phyloP scores from a whole-genome alignment of 768 basidiomycete species.

The Ephemerocybe angulata region DNA sequence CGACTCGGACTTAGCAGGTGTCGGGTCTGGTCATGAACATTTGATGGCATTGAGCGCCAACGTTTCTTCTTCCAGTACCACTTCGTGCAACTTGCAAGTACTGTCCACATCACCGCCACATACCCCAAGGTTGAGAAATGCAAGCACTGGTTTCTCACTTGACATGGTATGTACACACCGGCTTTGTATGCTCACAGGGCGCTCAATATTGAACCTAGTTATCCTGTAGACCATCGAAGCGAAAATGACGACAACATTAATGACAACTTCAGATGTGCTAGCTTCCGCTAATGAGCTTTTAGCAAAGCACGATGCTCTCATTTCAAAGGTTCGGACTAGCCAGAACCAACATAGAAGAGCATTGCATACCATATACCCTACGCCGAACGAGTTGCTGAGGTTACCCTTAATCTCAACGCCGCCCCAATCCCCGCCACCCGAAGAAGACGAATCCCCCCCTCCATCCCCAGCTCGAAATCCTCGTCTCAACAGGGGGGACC shows the following conservation, averaged over 20 bases:
- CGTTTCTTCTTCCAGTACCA: too few species aligned
- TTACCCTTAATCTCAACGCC: slow-evolving; percentile 60
- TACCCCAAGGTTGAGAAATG: too few species aligned
- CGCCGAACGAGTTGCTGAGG: slow-evolving; percentile 50
- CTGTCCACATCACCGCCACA: background rate
- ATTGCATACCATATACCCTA: slow-evolving; percentile 51
- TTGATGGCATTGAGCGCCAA: too few species aligned
- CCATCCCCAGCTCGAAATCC: slow-evolving; percentile 36
- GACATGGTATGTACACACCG: too few species aligned
- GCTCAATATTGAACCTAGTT: too few species aligned
- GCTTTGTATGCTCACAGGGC: too few species aligned
- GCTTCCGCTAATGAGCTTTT: slow-evolving; percentile 64
- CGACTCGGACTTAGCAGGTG: too few species aligned
- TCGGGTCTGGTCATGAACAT: too few species aligned
- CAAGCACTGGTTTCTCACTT: too few species aligned
- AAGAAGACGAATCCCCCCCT: slow-evolving; percentile 40
- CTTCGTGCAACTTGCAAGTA: background rate
- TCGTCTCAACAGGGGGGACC: slow-evolving; percentile 33
- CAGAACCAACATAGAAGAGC: slow-evolving; percentile 58
- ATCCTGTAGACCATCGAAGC: too few species aligned
- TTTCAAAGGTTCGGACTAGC: slow-evolving; percentile 49
- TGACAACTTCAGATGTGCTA: slow-evolving; percentile 46
- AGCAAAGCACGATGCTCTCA: slow-evolving; percentile 54
- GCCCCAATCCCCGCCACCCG: slow-evolving; percentile 49
- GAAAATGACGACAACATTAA: background rate